Percentiles rank a stretch among this genome's conserved stretches.
Evolutionary conservation across 192 early-diverging fungal genomes (phyloP).

Genomic region (Entophlyctis helioformis): DNA sequence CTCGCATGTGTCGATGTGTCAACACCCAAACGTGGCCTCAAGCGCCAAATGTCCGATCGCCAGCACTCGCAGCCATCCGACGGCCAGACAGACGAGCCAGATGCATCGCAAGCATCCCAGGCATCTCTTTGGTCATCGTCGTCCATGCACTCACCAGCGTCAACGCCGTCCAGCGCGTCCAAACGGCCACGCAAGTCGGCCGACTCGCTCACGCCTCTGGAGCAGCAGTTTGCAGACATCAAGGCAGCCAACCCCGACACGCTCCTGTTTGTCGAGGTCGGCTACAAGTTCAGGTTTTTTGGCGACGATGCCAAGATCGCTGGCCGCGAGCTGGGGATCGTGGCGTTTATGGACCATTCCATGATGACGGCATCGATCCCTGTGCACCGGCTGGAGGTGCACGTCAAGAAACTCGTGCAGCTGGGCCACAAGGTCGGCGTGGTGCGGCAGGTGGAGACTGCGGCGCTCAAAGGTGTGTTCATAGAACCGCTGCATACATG

Average conservation of each 20-base stretch:
- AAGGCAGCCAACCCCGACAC: slow-evolving; percentile 58
- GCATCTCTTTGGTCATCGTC: too few species aligned
- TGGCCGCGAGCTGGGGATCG: slow-evolving; percentile 53
- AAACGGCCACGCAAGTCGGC: too few species aligned
- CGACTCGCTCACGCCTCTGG: slow-evolving; percentile 87
- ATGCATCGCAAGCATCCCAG: too few species aligned
- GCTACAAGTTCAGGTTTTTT: slow-evolving; percentile 92
- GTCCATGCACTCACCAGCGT: too few species aligned
- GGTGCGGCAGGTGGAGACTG: slow-evolving; percentile 73
- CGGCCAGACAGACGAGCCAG: too few species aligned
- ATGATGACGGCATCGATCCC: slow-evolving; percentile 77
- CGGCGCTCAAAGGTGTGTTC: slow-evolving; percentile 55
- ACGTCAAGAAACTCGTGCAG: slow-evolving; percentile 67
- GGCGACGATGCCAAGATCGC: slow-evolving; percentile 69
- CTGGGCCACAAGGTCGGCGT: slow-evolving; percentile 77
- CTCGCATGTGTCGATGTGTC: too few species aligned
- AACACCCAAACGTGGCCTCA: too few species aligned
- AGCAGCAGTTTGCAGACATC: slow-evolving; percentile 66
- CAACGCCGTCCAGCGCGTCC: too few species aligned
- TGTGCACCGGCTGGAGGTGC: slow-evolving; percentile 61
- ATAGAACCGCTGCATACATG: too few species aligned
- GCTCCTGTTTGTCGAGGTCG: slow-evolving; percentile 78
- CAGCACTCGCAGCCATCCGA: too few species aligned
- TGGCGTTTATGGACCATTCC: slow-evolving; percentile 64
- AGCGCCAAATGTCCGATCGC: too few species aligned